phyloP scores from a whole-genome alignment of 495 filamentous ascomycete genomes.

The Filosporella fistucella region DNA sequence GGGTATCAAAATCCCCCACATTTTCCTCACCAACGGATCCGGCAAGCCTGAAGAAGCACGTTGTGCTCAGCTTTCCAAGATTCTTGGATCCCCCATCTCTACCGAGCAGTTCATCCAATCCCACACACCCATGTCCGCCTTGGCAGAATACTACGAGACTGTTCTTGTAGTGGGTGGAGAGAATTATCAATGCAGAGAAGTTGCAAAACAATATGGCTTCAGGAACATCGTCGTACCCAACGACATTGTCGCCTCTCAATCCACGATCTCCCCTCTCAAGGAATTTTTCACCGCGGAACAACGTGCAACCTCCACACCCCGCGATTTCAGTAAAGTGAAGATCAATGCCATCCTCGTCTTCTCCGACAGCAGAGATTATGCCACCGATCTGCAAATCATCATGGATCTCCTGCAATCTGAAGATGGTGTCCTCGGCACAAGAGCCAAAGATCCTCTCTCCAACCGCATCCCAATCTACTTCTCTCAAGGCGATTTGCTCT shows the following conservation, averaged over 20 bases:
- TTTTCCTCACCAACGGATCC: constrained; percentile 83
- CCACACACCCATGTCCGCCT: constrained; percentile 74
- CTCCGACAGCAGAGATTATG: constrained; percentile 94
- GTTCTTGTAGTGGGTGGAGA: constrained; percentile 64
- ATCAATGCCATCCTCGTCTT: constrained; percentile 86
- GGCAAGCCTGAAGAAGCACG: constrained; percentile 68
- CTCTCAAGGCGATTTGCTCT: constrained; percentile 82
- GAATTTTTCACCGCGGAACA: constrained; percentile 38
- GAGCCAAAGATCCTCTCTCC: constrained; percentile 39
- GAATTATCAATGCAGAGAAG: constrained; percentile 61
- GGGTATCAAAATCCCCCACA: constrained; percentile 73
- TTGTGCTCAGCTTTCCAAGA: constrained; percentile 58
- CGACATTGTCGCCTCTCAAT: constrained; percentile 65
- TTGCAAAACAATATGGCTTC: constrained; percentile 72
- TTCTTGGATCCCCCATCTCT: constrained; percentile 34
- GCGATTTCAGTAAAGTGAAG: constrained; percentile 58
- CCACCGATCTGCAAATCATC: constrained; percentile 66
- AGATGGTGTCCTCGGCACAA: constrained; percentile 68
- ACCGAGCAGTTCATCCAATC: constrained; percentile 67
- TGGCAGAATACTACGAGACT: constrained; percentile 60
- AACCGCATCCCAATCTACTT: constrained; percentile 66
- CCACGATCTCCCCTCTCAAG: constrained; percentile 72
- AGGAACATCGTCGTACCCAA: constrained; percentile 72
- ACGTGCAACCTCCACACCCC: constrained; percentile 46
- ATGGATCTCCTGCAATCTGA: constrained; percentile 72